Evolutionary conservation across 2,329 filamentous ascomycete genomes (phyloP).

Genomic region (Scorias spongiosa): DNA sequence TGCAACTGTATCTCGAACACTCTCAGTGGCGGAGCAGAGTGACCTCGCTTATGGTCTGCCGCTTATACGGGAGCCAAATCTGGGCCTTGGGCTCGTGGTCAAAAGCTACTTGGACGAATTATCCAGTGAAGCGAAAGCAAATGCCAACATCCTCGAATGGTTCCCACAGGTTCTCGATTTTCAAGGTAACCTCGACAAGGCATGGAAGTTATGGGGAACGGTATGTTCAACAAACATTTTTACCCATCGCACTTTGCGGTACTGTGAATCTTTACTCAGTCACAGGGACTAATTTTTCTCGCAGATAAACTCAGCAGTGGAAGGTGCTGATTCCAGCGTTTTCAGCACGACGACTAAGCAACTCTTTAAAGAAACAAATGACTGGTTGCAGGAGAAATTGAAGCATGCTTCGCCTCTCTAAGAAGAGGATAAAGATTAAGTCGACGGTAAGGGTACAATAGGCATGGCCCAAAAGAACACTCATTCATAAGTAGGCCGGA

Average conservation of each 20-base stretch:
- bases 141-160: slow-evolving; percentile 40
- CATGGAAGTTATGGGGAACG: slow-evolving; percentile 51
- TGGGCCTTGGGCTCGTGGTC: slow-evolving; percentile 62
- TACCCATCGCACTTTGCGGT: background rate
- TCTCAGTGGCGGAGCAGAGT: slow-evolving; percentile 32
- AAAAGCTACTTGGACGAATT: slow-evolving; percentile 68
- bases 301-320: slow-evolving; percentile 43
- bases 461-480: too few species aligned
- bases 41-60: slow-evolving; percentile 56
- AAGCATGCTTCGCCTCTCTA: slow-evolving; percentile 1
- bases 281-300: slow-evolving; percentile 3
- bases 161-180: slow-evolving; percentile 47
- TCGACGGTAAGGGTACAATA: too few species aligned
- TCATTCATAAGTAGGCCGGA: too few species aligned
- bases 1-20: slow-evolving; percentile 57
- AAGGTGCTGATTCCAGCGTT: slow-evolving; percentile 36
- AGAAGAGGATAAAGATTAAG: background rate
- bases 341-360: slow-evolving; percentile 29
- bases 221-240: slow-evolving; percentile 26
- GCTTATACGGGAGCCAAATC: slow-evolving; percentile 55
- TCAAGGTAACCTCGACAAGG: slow-evolving; percentile 40
- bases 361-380: slow-evolving; percentile 43
- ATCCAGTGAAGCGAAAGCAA: slow-evolving; percentile 35
- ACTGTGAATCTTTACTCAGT: background rate
- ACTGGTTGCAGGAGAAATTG: slow-evolving; percentile 35